Conservation (phyloP, 2,329 filamentous ascomycete species). For the Exophiala alcalophila region DNA sequence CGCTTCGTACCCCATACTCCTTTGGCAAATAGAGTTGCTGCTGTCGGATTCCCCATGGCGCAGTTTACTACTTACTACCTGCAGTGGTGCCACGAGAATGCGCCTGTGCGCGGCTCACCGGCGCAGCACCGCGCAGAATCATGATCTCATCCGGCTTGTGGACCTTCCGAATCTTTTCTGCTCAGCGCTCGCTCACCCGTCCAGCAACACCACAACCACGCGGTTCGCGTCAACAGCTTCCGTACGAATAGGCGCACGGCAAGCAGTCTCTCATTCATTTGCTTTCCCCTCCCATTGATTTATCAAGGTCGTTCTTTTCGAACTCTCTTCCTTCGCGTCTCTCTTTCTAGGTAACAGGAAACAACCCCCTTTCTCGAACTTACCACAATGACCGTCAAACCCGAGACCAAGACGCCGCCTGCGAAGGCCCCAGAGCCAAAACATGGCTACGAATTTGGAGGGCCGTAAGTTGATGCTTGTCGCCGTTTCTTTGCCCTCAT, state of each 20-base stretch:
- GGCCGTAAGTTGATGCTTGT: slow-evolving; percentile 41
- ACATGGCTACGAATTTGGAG: slow-evolving; percentile 48
- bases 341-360: too few relatives aligned
- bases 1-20: too few relatives aligned
- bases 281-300: not conserved
- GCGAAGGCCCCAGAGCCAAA: slow-evolving; percentile 35
- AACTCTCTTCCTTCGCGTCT: not conserved
- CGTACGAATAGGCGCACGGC: too few relatives aligned
- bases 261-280: not conserved
- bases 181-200: not conserved
- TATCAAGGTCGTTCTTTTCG: not conserved
- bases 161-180: slow-evolving; percentile 4
- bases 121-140: not conserved
- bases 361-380: not conserved
- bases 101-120: not conserved
- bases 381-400: slow-evolving; percentile 12
- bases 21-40: too few relatives aligned
- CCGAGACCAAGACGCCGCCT: slow-evolving; percentile 4
- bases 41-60: too few relatives aligned
- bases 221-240: too few relatives aligned
- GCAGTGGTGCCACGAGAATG: too few relatives aligned
- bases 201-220: too few relatives aligned
- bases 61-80: too few relatives aligned
- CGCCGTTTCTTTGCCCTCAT: not conserved
- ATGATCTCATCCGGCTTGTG: slow-evolving; percentile 20